A percentile compares a stretch with the other conserved stretches of the same genome.
phyloP scores from a whole-genome alignment of 2,329 filamentous ascomycete species.

The Aspergillus transmontanensis region DNA sequence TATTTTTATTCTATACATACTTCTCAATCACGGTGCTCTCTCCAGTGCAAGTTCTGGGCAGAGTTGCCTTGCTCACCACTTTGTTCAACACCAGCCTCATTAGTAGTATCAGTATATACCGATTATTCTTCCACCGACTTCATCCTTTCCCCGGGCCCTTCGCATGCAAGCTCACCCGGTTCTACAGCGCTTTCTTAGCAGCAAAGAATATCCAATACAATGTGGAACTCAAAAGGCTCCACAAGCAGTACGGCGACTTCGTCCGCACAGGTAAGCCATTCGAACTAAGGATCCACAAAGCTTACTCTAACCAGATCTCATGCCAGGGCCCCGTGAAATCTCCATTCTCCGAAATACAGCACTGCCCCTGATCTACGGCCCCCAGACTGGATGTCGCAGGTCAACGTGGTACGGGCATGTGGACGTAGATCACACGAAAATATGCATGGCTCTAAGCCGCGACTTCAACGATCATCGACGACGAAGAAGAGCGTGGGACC shows the following conservation, averaged over 20 bases:
- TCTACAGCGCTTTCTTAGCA: slow-evolving; percentile 30
- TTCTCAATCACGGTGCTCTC: neutral
- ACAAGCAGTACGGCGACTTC: slow-evolving; percentile 36
- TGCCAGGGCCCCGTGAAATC: slow-evolving; percentile 15
- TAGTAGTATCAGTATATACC: slow-evolving; percentile 26
- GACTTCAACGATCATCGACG: slow-evolving; percentile 17
- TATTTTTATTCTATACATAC: neutral
- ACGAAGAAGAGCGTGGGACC: slow-evolving; percentile 16
- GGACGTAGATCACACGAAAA: neutral
- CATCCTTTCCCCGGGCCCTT: slow-evolving; percentile 17
- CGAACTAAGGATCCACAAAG: neutral
- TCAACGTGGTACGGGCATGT: slow-evolving; percentile 19
- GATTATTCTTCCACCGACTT: slow-evolving; percentile 24
- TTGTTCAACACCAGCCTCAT: neutral
- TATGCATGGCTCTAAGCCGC: slow-evolving; percentile 6
- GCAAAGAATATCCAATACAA: slow-evolving; percentile 33
- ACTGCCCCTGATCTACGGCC: slow-evolving; percentile 12
- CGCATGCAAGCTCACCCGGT: slow-evolving; percentile 23
- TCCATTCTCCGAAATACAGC: slow-evolving; percentile 14
- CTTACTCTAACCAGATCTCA: neutral
- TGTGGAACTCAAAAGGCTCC: slow-evolving; percentile 31
- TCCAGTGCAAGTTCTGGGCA: neutral
- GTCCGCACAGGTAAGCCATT: slow-evolving; percentile 32
- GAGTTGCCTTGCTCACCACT: neutral
- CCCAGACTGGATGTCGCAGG: slow-evolving; percentile 14